Conservation (phyloP, 257 asterid species). For the Solanum virginianum region DNA sequence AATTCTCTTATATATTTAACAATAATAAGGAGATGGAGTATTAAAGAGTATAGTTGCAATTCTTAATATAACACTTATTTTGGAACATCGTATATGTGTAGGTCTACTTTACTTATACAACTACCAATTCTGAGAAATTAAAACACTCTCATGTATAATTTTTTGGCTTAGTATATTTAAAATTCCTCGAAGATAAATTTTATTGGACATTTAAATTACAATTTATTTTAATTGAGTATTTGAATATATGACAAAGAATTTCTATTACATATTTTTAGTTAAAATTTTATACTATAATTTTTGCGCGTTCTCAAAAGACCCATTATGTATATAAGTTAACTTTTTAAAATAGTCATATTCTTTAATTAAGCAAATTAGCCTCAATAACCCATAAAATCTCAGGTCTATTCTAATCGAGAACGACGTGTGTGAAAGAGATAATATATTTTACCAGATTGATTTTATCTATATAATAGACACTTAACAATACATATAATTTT, state of each 20-base stretch:
- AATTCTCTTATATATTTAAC: no score
- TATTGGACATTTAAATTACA: no score
- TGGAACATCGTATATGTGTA: not conserved
- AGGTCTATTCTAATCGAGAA: not conserved
- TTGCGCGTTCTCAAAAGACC: not conserved
- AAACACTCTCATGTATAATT: no score
- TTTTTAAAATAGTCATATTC: not conserved
- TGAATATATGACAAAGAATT: not conserved
- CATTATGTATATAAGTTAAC: not conserved
- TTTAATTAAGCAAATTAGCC: not conserved
- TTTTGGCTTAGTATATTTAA: not conserved
- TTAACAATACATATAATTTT: no score
- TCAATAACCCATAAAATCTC: not conserved
- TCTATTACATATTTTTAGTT: no score
- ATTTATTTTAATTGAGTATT: no score
- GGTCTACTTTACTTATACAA: not conserved
- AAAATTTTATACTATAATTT: no score
- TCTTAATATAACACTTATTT: no score
- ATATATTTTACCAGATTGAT: not conserved
- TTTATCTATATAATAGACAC: not conserved
- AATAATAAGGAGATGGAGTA: not conserved
- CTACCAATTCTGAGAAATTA: no score
- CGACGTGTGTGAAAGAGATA: not conserved
- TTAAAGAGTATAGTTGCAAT: no score
- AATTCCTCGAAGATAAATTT: no score